Evolutionary conservation across 2,329 filamentous ascomycete species (phyloP).

Genomic region (Clonostachys sp.): DNA sequence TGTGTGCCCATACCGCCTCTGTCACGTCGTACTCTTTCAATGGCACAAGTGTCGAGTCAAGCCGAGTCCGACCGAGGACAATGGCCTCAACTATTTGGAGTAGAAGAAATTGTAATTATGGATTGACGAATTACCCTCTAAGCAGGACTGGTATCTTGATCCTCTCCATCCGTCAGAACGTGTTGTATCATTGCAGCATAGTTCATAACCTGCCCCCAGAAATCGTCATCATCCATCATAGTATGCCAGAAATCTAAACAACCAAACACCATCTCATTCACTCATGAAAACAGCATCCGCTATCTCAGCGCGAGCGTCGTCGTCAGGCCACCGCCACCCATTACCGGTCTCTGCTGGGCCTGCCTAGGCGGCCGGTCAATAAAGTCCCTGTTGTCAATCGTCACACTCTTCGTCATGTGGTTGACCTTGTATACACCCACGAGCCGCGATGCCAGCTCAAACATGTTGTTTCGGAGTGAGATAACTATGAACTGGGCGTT

Average conservation of each 20-base stretch:
- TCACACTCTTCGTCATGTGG: constrained; percentile 94
- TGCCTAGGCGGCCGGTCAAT: constrained; percentile 33
- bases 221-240: constrained; percentile 1
- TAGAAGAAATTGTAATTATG: no score
- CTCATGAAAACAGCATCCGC: constrained; percentile 1
- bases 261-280: not conserved
- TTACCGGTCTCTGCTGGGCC: constrained; percentile 18
- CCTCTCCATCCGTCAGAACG: no score
- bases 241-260: constrained; percentile 3
- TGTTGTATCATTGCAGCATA: no score
- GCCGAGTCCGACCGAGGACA: no score
- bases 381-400: constrained; percentile 81
- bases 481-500: constrained; percentile 99
- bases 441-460: constrained; percentile 90
- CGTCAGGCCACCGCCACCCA: constrained; percentile 15
- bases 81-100: no score
- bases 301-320: constrained; percentile 28
- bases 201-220: no score
- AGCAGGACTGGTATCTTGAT: no score
- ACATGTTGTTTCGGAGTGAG: constrained; percentile 98
- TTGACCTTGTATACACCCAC: constrained; percentile 99
- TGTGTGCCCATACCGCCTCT: no score
- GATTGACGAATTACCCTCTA: no score
- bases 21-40: no score
- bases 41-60: no score